Evolutionary conservation across 2,329 filamentous ascomycete species (phyloP).

Genomic region (Botrytis tulipae): DNA sequence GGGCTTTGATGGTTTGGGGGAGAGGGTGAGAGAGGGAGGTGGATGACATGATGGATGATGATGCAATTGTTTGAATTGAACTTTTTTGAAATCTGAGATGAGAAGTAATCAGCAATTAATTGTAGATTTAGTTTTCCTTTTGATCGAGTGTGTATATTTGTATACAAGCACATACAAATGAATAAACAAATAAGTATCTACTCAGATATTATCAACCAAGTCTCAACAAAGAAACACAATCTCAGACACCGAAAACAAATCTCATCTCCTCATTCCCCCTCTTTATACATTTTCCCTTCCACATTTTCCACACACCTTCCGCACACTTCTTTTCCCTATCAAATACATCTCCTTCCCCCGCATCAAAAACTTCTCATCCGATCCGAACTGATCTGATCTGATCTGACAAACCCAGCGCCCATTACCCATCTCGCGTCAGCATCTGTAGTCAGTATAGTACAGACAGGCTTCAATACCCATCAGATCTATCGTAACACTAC

Average conservation of each 20-base stretch:
- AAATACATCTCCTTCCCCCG: background rate
- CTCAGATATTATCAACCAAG: too few relatives aligned
- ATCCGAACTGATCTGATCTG: background rate
- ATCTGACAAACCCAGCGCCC: background rate
- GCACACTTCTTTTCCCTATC: background rate
- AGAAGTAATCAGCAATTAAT: fast-evolving
- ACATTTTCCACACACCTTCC: too few relatives aligned
- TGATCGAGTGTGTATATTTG: background rate
- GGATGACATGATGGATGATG: background rate
- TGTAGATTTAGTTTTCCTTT: background rate
- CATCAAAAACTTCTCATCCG: background rate
- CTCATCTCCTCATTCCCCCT: background rate
- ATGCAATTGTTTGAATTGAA: background rate
- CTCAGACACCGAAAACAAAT: background rate
- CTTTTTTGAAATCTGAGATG: background rate
- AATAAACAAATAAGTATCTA: background rate
- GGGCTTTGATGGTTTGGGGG: background rate
- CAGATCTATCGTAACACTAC: background rate
- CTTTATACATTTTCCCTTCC: background rate
- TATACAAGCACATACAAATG: too few relatives aligned
- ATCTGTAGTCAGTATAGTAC: too few relatives aligned
- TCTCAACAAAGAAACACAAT: background rate
- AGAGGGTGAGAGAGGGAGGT: background rate
- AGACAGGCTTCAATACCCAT: background rate
- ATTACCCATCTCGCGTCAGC: background rate